Evolutionary conservation across 768 basidiomycete genomes (phyloP), one percentile per base, ranked within the genome.

Genomic region (Pleurotus sapidus): DNA sequence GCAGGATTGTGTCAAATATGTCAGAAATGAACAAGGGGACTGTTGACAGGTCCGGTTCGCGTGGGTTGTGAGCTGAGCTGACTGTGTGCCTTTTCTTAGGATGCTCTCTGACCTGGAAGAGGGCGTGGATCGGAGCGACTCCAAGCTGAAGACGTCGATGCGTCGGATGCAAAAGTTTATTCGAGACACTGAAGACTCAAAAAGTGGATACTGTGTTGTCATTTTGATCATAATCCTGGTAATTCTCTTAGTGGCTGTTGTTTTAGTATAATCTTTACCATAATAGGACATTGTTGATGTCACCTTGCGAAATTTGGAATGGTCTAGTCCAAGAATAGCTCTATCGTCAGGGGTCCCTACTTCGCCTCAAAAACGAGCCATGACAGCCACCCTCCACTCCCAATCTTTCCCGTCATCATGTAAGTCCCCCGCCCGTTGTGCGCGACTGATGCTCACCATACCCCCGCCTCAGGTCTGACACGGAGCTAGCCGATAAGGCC

Each of bases 151-250:
- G 38, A 78, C 73, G 56, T 89, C 89, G 15, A 86, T 88, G 80
- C 78, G 72, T 46, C 78, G 78, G 60, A 80, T 95, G 81, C 79
- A 84, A 49, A 87, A 86, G 58, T 93, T 98, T 68, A 79, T 96
- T 46, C 82, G 89, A 39, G 83, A 95, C 42, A 92, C 92, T 0
- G 93, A 96, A 76, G 95, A 94, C 68, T 90, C 87, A 42, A 89
- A 89, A 60, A 93, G 91, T 37, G 90, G 91, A 30, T 97, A 91
- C 88, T 94, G 92, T 68, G 89, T 98, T 55, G 78, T 86, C 30
- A 84, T 95, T 55, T 78, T 98, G 27, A 91, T 93, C 40, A 77
- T 94, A 38, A 78, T 98, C 18, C 78, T 98, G 1, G 74, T 86
- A 70, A 77, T 87, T 25, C 77, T 98, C 18, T 77, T 98, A 9